Evolutionary conservation across 371 early-diverging fungal genomes (phyloP), one percentile per base, ranked within the genome.

Genomic region (Furculomyces boomerangus): DNA sequence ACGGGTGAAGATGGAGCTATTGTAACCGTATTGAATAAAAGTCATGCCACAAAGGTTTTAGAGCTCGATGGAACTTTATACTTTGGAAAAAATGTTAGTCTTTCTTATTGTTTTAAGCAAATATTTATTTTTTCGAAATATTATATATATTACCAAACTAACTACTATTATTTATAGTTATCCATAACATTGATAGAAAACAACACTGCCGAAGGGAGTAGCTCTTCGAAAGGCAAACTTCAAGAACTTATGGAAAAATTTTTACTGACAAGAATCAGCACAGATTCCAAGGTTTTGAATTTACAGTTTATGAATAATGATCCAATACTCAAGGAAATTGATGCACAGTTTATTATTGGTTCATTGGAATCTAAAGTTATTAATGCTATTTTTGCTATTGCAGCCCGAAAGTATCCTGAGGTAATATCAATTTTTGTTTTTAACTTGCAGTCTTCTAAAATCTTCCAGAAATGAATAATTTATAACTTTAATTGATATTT

Each of bases 321-420:
- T 13, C 20, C 27, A 10, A 27, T 46, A 7, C 27, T 46, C 13
- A 46, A 27, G 8, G 46, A 46, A 46, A 8, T 46, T 8, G 46
- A 22, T 7, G n/a, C n/a, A 27, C 22, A 8, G 22, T 14, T 14
- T 13, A 46, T 46, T 24, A 14, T 46, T 5, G 27, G 24, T 8
- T 8, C 20, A 8, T 8, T 53, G 41, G 59, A 64, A 26, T 60
- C 54, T 44, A 67, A 68, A 43, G 52, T 67, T 30, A 59, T 60
- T 44, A 65, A 59, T 53, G 68, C 64, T 18, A 60, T 67, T 31
- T 30, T 68, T 48, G 57, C 56, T 14, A 53, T 68, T 20, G 69
- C 67, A 10, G 40, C 68, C 0, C 58, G 58, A 47, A 63, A 58
- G 40, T 68, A 64, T 31, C 63, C 68, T 1, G 45, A 50, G 14